Evolutionary conservation across 345 rosid species (phyloP), one percentile per base, ranked within the genome.

Genomic region (Erysimum cheiranthoides): DNA sequence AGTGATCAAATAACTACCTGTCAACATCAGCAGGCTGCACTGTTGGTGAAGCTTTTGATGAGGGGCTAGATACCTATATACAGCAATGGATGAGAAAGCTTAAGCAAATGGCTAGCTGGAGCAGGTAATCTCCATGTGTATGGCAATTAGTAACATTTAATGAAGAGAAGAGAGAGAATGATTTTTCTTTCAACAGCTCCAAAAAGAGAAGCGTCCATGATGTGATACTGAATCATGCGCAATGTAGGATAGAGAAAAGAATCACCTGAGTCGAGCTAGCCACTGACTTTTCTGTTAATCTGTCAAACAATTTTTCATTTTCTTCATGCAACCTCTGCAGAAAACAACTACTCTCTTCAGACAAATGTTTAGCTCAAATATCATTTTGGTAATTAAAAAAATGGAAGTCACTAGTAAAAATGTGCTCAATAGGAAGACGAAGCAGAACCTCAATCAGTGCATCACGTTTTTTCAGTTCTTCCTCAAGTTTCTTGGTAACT

Each of bases 381-480:
- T 39, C 10, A 25, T 31, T 21, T 47, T 3, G 34, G 18, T 57
- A 5, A 57, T 7, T 65, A 8, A 6, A 39, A 47, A 65, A 30
- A n/a, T 8, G 28, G 25, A 59, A 38, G 57, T 40, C 68, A 25
- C 47, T 43, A 17, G 43, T 39, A 30, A n/a, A 49, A 71, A 3
- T 71, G 56, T 59, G 73, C 54, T 8, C 38, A 46, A 47, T 17
- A 57, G 61, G 53, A 56, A 64, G 54, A 43, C 34, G 16, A 59
- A 25, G 69, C 52, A 49, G 61, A 66, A 94, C 99, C 99, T 95
- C 99, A 76, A 95, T 95, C 49, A 95, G 82, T 36, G 97, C 87
- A 82, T 95, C 99, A 34, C 99, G 96, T 74, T 92, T 95, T 79
- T 89, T 95, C 45, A 95, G 91, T 76, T 95, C 99, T 80, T 92